Evolutionary conservation across 75 land plant species (phyloP), one percentile per base, ranked within the genome.

Genomic region (Pseudotsuga menziesii): DNA sequence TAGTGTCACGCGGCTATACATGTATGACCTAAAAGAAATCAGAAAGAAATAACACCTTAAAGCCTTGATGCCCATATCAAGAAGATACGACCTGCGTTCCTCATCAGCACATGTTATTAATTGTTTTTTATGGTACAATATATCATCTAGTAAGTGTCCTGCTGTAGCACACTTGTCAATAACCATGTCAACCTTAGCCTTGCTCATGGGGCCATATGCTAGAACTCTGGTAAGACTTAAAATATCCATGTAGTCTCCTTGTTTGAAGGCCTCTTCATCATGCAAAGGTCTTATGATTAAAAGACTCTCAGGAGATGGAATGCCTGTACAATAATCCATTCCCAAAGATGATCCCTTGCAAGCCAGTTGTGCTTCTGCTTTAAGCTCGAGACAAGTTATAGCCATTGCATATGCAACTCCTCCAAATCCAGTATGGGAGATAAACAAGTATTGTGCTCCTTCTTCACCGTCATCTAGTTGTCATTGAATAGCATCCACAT

Each of bases 321-420:
- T 48, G 5, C 72, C 59, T 13, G 75, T 85, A 8, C 55, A 77
- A 75, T 76, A 66, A 48, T 52, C 52, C 26, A 14, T 66, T 74
- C 58, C 73, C 57, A 85, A 80, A 25, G 86, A 74, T 2, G 44
- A 66, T 44, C 78, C 29, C 72, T 83, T 72, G 52, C 59, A 78
- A 41, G 75, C 75, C 73, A 79, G 76, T 7, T 80, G 67, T 41
- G 4, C 74, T 75, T 89, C 86, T 58, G 90, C 92, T 77, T 79
- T 80, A 57, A 96, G 85, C 78, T 83, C 79, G 72, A 90, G 84
- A 62, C 93, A 93, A 52, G 91, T 80, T 44, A 94, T 87, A 61
- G 94, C 97, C 99, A 93, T 93, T 32, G 99, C 99, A 90, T 96
- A 96, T 26, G 94, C 87, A 70, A 89, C 91, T 26, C 97, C 99